Evolutionary conservation across 139 green algal genomes (phyloP), one percentile per base, ranked within the genome.

Genomic region (Tetraselmis striata): DNA sequence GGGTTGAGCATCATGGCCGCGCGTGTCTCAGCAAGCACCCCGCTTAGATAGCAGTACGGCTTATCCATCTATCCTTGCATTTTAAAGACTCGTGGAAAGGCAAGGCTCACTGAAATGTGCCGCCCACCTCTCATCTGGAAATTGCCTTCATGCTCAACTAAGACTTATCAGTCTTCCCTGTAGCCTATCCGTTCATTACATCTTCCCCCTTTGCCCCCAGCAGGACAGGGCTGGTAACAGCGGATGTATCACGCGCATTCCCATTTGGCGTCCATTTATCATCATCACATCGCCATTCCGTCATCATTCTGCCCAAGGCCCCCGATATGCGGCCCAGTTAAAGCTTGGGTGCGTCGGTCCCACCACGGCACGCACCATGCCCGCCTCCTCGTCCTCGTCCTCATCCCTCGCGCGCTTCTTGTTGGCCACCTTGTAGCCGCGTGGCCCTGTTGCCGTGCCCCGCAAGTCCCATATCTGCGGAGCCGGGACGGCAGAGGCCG

Each of bases 361-460:
- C 29, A 23, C 23, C 24, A 31, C 18, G 0, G 32, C 0, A 30
- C 1, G 11, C 0, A 83, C 28, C 59, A 1, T 23, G 31, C 22
- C 26, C n/a, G n/a, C 26, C 25, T 88, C 87, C 84, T 90, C 87
- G 30, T 92, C 82, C n/a, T 83, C 78, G 79, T 92, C 88, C 29
- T 92, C 89, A 0, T 92, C 89, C 28, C 92, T 78, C 80, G 90
- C 92, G n/a, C 89, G 83, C 74, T 92, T 92, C 18, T 67, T 67
- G 31, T 45, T 85, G 5, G 80, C 84, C 29, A 59, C 80, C 82
- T 89, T 92, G 83, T 82, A 92, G 2, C 89, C 89, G 26, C 82
- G 83, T 22, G 87, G 85, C 2, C 83, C 86, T 18, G 85, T 78
- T 0, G 76, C 30, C 11, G 76, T 30, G 27, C 82, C 28, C 28